Base-by-base conservation (phyloP, 306 rosid species). In the Senna tora region DNA sequence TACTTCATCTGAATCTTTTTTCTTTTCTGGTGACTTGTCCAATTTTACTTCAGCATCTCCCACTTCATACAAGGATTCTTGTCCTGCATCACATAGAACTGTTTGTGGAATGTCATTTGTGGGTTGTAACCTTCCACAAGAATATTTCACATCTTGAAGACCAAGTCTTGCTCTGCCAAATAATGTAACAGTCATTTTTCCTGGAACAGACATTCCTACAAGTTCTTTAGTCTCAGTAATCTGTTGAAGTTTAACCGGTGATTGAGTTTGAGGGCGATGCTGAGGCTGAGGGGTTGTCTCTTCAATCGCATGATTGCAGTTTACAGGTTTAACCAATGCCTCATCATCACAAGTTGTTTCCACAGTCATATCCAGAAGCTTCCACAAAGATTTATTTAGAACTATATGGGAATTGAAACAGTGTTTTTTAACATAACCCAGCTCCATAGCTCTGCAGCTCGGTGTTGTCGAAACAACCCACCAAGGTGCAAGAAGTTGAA, bases 391-490 rank as follows among this genome's bases (percentile, higher is more conserved):
- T 46, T 71, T 78, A 58, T 79, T 74, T 7, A 77, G 75, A 69
- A 78, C 59, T 42, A 77, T 12, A 38, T 79, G 72, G 64, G 92
- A 54, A 49, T 70, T 70, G 36, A 80, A 79, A 78, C 88, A 84
- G 52, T 89, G 80, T 79, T 83, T 86, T 83, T 83, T 83, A 14
- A 89, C 89, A 72, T 87, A 92, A 72, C 59, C 67, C 53, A 92
- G 87, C 70, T 89, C 94, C 88, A 83, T 76, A 62, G 92, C 93
- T 80, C 90, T 81, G 76, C 94, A 92, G 80, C 67, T 79, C 30
- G 96, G 91, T 67, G 96, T 87, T 49, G 94, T 92, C 64, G 97
- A 92, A 84, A 92, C 88, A 72, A 89, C 92, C 97, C 96, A 92
- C 76, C 84, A 86, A 58, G 97, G 96, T 52, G 85, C 73, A 63